Evolutionary conservation across 805 yeast genomes (phyloP).

Genomic region (Hermanozyma aechmeae): DNA sequence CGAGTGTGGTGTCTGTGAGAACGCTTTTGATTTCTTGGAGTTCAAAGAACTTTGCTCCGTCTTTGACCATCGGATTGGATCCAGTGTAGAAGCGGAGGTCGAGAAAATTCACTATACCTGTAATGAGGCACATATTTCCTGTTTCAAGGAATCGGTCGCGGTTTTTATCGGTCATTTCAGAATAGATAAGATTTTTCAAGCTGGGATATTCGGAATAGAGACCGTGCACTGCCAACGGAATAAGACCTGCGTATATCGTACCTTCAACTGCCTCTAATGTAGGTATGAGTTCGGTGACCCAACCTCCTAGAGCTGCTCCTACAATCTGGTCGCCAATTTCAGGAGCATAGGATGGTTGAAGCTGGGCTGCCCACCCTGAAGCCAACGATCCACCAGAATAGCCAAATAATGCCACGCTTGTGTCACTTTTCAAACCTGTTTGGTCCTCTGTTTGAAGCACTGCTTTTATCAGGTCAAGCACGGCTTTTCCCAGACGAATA

Average conservation of each 20-base stretch:
- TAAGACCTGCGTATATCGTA: conserved; percentile 19
- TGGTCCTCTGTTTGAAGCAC: conserved; percentile 9
- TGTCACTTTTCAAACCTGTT: conserved; percentile 12
- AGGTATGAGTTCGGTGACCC: conserved; percentile 24
- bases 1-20: neutral
- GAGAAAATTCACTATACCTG: neutral
- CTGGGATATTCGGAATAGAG: conserved; percentile 22
- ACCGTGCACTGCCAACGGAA: conserved; percentile 20
- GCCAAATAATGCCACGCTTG: conserved; percentile 10
- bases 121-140: conserved; percentile 2
- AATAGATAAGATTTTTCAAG: too few species aligned
- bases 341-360: conserved; percentile 1
- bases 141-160: neutral
- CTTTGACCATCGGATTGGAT: neutral
- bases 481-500: conserved; percentile 19
- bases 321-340: conserved; percentile 5
- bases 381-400: conserved; percentile 1
- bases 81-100: neutral
- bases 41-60: conserved; percentile 1
- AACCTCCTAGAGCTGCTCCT: conserved; percentile 30
- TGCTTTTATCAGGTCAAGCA: conserved; percentile 23
- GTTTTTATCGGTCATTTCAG: too few species aligned
- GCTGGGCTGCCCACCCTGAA: conserved; percentile 1
- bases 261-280: conserved; percentile 17
- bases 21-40: conserved; percentile 1